A percentile compares a stretch with the other conserved stretches of the same genome.
phyloP scores from a whole-genome alignment of 2,329 filamentous ascomycete species.

The Diaporthe sp. region DNA sequence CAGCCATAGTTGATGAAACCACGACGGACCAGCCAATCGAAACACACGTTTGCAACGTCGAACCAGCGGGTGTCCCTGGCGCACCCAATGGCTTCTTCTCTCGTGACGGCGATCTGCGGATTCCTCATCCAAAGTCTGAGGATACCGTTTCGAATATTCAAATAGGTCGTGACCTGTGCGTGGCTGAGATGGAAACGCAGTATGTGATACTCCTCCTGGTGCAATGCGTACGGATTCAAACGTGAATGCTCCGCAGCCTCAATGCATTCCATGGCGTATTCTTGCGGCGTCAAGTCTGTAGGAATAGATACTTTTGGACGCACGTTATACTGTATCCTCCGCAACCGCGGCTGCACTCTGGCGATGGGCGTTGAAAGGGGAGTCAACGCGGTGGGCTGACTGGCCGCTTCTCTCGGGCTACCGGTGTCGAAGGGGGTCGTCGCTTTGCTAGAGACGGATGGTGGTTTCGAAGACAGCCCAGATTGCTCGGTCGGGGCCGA shows the following conservation, averaged over 20 bases:
- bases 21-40: constrained; percentile 90
- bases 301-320: constrained; percentile 89
- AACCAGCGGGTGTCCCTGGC: constrained; percentile 91
- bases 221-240: constrained; percentile 89
- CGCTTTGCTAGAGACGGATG: constrained; percentile 72
- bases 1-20: constrained; percentile 99
- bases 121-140: constrained; percentile 91
- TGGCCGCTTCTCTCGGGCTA: constrained; percentile 51
- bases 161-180: constrained; percentile 91
- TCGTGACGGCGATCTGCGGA: constrained; percentile 84
- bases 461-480: constrained; percentile 68
- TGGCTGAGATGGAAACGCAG: constrained; percentile 87
- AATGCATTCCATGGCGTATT: constrained; percentile 94
- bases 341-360: constrained; percentile 46
- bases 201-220: constrained; percentile 85
- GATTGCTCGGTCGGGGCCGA: constrained; percentile 68
- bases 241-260: constrained; percentile 90
- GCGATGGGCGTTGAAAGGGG: constrained; percentile 41
- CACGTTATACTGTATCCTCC: constrained; percentile 67
- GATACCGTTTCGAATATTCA: constrained; percentile 97
- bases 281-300: constrained; percentile 75
- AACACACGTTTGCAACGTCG: constrained; percentile 87
- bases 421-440: constrained; percentile 70
- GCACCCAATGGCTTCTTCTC: constrained; percentile 91
- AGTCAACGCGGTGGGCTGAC: constrained; percentile 34